Evolutionary conservation across 1,284 basidiomycete species (phyloP).

Genomic region (Malassezia furfur): DNA sequence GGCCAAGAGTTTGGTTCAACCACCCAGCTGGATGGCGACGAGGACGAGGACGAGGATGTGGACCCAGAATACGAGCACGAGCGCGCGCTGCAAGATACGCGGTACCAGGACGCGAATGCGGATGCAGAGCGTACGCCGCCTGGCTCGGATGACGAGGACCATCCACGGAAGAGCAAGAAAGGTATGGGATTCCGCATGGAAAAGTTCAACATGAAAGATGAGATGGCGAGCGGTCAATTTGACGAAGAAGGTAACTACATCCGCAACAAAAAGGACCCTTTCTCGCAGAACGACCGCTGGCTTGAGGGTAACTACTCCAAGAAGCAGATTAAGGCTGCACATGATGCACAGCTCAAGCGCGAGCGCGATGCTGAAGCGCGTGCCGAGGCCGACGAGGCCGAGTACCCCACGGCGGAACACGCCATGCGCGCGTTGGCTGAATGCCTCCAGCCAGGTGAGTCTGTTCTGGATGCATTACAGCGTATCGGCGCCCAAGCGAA

Average conservation of each 20-base stretch:
- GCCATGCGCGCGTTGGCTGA: conserved; percentile 50
- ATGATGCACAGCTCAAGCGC: conserved; percentile 56
- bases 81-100: conserved; percentile 16
- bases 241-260: conserved; percentile 81
- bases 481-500: conserved; percentile 60
- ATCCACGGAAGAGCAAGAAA: conserved; percentile 6
- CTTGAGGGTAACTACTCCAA: conserved; percentile 74
- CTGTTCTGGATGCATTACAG: conserved; percentile 77
- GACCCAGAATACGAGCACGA: conserved; percentile 40
- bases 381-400: conserved; percentile 62
- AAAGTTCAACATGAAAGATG: conserved; percentile 96
- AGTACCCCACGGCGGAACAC: conserved; percentile 57
- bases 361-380: conserved; percentile 50
- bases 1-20: conserved; percentile 42
- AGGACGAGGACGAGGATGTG: conserved; percentile 30
- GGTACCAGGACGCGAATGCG: conserved; percentile 25
- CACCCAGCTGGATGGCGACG: conserved; percentile 24
- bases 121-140: conserved; percentile 32
- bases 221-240: conserved; percentile 95
- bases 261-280: conserved; percentile 68
- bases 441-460: conserved; percentile 76
- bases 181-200: conserved; percentile 85
- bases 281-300: conserved; percentile 88
- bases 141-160: conserved; percentile 18
- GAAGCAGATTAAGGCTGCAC: conserved; percentile 72